phyloP scores from a whole-genome alignment of 2,329 filamentous ascomycete species.

The Penicillium hordei region DNA sequence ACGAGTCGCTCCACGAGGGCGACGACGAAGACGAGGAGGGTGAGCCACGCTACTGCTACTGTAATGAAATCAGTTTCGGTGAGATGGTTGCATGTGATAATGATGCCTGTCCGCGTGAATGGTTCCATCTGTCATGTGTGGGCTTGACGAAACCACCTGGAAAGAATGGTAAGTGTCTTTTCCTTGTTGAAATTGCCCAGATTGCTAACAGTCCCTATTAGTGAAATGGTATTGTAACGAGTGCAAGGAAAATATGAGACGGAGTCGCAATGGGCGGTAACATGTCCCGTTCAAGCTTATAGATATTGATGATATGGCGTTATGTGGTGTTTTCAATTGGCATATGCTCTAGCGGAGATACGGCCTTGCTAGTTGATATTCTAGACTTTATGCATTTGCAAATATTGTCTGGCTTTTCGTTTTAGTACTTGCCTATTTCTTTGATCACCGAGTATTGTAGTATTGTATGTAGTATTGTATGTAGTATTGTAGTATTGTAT shows the following conservation, averaged over 20 bases:
- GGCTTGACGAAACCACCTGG: constrained; percentile 76
- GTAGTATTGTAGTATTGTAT: not conserved
- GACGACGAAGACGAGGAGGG: constrained; percentile 66
- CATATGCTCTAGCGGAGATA: not conserved
- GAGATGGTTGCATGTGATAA: constrained; percentile 83
- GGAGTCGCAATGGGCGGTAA: constrained; percentile 48
- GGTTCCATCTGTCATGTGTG: constrained; percentile 82
- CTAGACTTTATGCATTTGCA: not conserved
- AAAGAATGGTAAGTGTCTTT: constrained; percentile 63
- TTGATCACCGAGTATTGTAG: not conserved
- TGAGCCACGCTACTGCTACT: constrained; percentile 76
- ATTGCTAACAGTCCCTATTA: constrained; percentile 38
- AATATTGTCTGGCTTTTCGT: not conserved
- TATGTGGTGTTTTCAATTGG: not conserved
- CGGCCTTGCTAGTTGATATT: constrained; percentile 1
- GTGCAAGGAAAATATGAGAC: constrained; percentile 67
- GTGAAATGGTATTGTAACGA: constrained; percentile 82
- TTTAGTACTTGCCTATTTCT: not conserved
- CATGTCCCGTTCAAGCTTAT: not conserved
- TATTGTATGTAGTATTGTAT: too few relatives aligned
- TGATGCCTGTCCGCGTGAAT: constrained; percentile 70
- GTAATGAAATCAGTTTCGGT: constrained; percentile 75
- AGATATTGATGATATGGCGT: constrained; percentile 7
- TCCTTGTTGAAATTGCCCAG: not conserved
- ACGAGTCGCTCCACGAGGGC: constrained; percentile 47